These are phyloP conservation scores for Byssothecium circinans DNA, from an alignment of 2,329 filamentous ascomycete genomes.

Conservation along the genomic window DNA sequence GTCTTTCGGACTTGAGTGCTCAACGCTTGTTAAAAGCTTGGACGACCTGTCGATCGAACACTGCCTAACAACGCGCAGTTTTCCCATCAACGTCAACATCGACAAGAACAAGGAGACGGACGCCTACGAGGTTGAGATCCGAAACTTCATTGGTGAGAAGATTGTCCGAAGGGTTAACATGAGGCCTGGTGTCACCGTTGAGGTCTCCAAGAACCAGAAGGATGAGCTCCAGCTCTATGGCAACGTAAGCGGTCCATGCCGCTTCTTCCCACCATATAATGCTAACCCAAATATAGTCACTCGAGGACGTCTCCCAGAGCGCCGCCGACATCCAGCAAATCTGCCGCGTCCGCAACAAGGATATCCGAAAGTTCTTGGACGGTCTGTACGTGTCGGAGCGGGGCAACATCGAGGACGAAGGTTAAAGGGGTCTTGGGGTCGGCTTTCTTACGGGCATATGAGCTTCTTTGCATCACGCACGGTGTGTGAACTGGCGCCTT, in stretches of 20 bases:
- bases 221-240: constrained; percentile 92
- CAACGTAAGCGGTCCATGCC: constrained; percentile 57
- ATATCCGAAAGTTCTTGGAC: constrained; percentile 99
- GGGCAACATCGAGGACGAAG: constrained; percentile 82
- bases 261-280: constrained; percentile 1
- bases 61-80: constrained; percentile 52
- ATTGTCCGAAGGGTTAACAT: constrained; percentile 90
- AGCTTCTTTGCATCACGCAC: constrained; percentile 45
- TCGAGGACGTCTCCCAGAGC: constrained; percentile 96
- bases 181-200: constrained; percentile 86
- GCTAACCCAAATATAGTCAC: constrained; percentile 54
- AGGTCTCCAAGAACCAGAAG: constrained; percentile 90
- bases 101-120: constrained; percentile 94
- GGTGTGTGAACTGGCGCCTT: constrained; percentile 42
- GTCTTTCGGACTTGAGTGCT: background rate
- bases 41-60: background rate
- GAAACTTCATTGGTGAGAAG: constrained; percentile 83
- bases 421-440: constrained; percentile 34
- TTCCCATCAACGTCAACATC: constrained; percentile 99
- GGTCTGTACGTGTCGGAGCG: constrained; percentile 99
- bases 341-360: constrained; percentile 99
- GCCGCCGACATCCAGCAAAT: constrained; percentile 99
- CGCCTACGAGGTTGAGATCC: constrained; percentile 91
- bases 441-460: constrained; percentile 46
- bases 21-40: background rate